Percentiles rank a stretch among this genome's conserved stretches.
These are phyloP conservation scores for Suillus paluster DNA, from an alignment of 768 basidiomycete genomes.

Conservation along the genomic window DNA sequence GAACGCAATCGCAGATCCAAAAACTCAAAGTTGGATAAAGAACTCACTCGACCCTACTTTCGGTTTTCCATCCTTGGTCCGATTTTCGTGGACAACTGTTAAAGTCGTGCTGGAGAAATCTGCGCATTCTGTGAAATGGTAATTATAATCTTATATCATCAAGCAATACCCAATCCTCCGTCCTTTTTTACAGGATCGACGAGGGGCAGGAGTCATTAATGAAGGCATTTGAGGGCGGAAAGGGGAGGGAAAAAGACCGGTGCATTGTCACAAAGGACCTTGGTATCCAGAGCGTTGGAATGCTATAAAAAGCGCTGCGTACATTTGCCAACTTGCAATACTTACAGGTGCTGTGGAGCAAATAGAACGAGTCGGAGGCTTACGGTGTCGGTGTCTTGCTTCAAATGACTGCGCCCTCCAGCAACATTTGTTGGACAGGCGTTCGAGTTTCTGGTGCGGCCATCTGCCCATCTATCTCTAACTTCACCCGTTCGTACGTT, in stretches of 20 bases:
- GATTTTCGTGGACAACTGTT: conserved; percentile 96
- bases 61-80: conserved; percentile 86
- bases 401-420: no score
- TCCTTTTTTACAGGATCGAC: conserved; percentile 64
- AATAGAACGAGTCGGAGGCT: background rate
- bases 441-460: no score
- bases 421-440: no score
- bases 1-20: conserved; percentile 66
- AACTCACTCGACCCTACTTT: conserved; percentile 82
- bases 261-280: conserved; percentile 75
- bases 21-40: conserved; percentile 87
- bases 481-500: no score
- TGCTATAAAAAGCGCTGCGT: conserved; percentile 45
- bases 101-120: conserved; percentile 82
- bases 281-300: conserved; percentile 69
- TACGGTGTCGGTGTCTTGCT: no score
- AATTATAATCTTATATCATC: conserved; percentile 4
- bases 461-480: no score
- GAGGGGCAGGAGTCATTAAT: conserved; percentile 79
- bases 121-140: conserved; percentile 86
- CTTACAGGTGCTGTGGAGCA: no score
- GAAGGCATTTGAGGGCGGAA: conserved; percentile 72
- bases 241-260: conserved; percentile 77
- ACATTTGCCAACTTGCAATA: no score
- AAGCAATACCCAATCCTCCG: background rate